Evolutionary conservation across 176 grass and related monocot species (phyloP).

Genomic region (Secale cereale): DNA sequence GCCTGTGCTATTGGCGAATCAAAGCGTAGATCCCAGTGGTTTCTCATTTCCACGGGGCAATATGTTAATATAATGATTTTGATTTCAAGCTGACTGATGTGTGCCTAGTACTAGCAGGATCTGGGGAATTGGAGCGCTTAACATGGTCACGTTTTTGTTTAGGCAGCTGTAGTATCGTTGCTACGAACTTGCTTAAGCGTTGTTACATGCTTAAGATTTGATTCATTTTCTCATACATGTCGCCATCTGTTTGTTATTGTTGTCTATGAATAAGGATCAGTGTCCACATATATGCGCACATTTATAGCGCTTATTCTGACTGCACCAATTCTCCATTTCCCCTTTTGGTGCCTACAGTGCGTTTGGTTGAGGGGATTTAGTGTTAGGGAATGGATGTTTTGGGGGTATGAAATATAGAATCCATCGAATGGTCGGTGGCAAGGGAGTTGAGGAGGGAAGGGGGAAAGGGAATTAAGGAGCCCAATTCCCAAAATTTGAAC

Average conservation of each 20-base stretch:
- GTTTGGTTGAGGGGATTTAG: not conserved
- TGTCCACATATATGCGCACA: not conserved
- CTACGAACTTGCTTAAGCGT: not conserved
- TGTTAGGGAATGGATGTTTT: not conserved
- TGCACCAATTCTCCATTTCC: not conserved
- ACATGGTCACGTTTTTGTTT: not conserved
- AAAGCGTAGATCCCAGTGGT: conserved; percentile 16
- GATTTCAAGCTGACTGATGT: not conserved
- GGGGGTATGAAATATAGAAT: not conserved
- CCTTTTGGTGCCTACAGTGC: not conserved
- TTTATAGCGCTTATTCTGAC: not conserved
- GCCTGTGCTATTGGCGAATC: not conserved
- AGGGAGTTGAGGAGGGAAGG: not conserved
- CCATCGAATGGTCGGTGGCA: not conserved
- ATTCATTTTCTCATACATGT: not conserved
- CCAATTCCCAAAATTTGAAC: not conserved
- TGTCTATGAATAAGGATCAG: not conserved
- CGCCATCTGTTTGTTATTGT: not conserved
- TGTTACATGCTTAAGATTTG: not conserved
- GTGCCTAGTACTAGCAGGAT: conserved; percentile 17
- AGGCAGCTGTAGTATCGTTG: not conserved
- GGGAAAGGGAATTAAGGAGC: not conserved
- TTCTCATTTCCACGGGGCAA: not conserved
- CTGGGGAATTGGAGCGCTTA: not conserved
- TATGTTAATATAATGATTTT: not conserved